Percentiles rank a stretch among this genome's conserved stretches.
Evolutionary conservation across 208 protist genomes (phyloP).

Genomic region (Crithidia acanthocephali): DNA sequence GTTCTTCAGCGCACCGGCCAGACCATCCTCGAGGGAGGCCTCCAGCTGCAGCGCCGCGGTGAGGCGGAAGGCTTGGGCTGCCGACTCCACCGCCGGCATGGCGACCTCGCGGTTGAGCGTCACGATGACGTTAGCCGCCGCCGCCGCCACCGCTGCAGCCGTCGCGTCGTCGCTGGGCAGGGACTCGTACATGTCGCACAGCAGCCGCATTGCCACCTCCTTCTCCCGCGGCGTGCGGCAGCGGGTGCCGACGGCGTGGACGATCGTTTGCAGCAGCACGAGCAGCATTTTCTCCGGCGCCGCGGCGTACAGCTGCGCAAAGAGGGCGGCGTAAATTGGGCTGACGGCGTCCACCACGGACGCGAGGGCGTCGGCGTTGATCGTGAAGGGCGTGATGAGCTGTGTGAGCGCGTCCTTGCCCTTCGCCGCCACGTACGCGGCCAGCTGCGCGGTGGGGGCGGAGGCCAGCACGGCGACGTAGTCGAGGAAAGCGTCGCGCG

Average conservation of each 20-base stretch:
- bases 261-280: conserved; percentile 49
- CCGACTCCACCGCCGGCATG: conserved; percentile 64
- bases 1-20: conserved; percentile 57
- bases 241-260: conserved; percentile 52
- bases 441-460: conserved; percentile 36
- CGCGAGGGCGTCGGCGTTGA: conserved; percentile 67
- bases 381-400: conserved; percentile 75
- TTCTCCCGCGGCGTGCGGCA: conserved; percentile 82
- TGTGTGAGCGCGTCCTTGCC: conserved; percentile 71
- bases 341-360: conserved; percentile 48
- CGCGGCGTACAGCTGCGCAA: conserved; percentile 38
- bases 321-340: conserved; percentile 50
- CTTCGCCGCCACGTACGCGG: conserved; percentile 38
- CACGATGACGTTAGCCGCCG: conserved; percentile 28
- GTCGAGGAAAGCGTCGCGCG: conserved; percentile 46
- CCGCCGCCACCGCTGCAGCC: conserved; percentile 9
- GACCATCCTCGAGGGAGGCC: conserved; percentile 49
- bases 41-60: conserved; percentile 49
- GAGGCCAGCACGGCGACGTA: conserved; percentile 65
- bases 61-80: conserved; percentile 65
- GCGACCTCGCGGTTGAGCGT: conserved; percentile 71
- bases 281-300: conserved; percentile 23
- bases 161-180: conserved; percentile 29
- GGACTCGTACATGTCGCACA: conserved; percentile 50
- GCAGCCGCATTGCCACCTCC: conserved; percentile 60